Base-by-base conservation (phyloP, 2,329 filamentous ascomycete species). In the Fusarium sp. region DNA sequence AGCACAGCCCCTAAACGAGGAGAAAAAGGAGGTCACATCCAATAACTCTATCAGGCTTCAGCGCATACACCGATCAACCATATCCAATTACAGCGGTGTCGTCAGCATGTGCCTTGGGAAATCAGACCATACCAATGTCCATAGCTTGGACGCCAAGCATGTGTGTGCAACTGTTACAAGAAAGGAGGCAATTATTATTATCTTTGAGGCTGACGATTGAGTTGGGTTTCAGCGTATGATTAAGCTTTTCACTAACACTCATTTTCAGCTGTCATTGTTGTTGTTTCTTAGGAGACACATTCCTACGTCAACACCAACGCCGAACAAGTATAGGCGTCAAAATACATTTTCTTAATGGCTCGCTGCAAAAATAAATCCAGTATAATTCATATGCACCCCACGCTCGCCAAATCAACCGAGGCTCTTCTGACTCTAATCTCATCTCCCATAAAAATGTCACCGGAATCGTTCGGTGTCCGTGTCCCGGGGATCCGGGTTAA, bases 71-170 rank as follows among this genome's bases (percentile, higher is more conserved):
- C 42, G 28, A 23, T 49, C 43, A 42, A 35, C 35, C 35, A 30
- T 67, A 57, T 33, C 70, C 72, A 76, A 74, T 71, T 32, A 49
- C 43, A 60, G 61, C 57, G 65, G 58, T 70, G 60, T 53, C 54
- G 61, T 69, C 64, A 74, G 73, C 73, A 69, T 77, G 71, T 73
- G 71, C 66, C 74, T 60, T 58, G 59, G 64, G 25, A 66, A 46
- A 77, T 77, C 75, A 77, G 75, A 56, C 75, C 75, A 77, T 77
- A 59, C 56, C 60, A 71, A 76, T 73, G 65, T 68, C 58, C 62
- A 69, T 61, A 77, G 67, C 66, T 69, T 73, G 58, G 57, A 68
- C 65, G 75, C 73, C 75, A 77, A 77, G 75, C 65, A 63, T 57
- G 73, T 58, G 58, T 66, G 64, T 73, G 72, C 67, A 63, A 58